A percentile compares a stretch with the other conserved stretches of the same genome.
phyloP scores from a whole-genome alignment of 495 filamentous ascomycete species.

The Penicillium simplicissimum region DNA sequence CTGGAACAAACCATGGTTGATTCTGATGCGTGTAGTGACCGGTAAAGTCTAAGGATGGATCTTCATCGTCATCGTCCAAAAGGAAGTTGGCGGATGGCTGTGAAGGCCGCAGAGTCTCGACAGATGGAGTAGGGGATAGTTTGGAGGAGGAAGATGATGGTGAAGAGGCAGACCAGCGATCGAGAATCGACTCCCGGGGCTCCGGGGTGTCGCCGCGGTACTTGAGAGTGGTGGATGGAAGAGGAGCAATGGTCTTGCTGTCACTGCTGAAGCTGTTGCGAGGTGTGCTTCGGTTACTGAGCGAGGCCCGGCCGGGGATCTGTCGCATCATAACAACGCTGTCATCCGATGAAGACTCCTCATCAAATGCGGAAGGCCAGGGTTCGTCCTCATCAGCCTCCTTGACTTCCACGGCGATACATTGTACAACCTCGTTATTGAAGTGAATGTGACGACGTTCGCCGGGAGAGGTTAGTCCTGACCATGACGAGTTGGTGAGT shows the following conservation, averaged over 20 bases:
- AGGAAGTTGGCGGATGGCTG: conserved; percentile 71
- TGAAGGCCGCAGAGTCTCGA: conserved; percentile 73
- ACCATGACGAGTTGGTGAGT: conserved; percentile 40
- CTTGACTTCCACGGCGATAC: conserved; percentile 88
- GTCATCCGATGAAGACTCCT: conserved; percentile 71
- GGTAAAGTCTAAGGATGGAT: conserved; percentile 52
- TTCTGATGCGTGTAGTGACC: conserved; percentile 25
- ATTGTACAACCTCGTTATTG: conserved; percentile 93
- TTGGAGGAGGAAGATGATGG: conserved; percentile 30
- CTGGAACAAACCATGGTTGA: conserved; percentile 41
- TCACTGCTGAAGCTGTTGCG: conserved; percentile 59
- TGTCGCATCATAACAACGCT: conserved; percentile 85
- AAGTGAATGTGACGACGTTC: conserved; percentile 91
- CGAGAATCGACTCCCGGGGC: conserved; percentile 36
- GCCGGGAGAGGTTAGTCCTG: conserved; percentile 62
- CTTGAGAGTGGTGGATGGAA: conserved; percentile 91
- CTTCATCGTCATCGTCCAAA: conserved; percentile 65
- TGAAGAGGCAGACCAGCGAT: conserved; percentile 41
- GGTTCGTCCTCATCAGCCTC: conserved; percentile 69
- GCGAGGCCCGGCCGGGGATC: conserved; percentile 45
- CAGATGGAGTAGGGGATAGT: conserved; percentile 69
- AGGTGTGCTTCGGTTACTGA: conserved; percentile 49
- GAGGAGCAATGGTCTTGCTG: conserved; percentile 88
- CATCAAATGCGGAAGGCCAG: conserved; percentile 46
- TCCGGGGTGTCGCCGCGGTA: conserved; percentile 81